These are phyloP conservation scores for Senecio squalidus DNA, from an alignment of 140 eudicot genomes.

Conservation along the genomic window DNA sequence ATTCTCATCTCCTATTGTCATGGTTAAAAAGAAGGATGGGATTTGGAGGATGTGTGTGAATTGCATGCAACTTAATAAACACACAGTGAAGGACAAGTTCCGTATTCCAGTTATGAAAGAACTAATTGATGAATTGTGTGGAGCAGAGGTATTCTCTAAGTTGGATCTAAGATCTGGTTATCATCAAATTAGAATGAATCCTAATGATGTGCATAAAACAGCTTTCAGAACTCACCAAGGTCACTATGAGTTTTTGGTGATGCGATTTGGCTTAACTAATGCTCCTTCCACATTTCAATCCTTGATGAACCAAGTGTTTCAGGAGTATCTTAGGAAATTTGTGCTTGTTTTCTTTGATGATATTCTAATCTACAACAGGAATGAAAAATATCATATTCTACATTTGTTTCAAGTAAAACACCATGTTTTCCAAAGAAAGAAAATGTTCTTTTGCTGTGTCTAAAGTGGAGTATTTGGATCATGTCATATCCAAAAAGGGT, in stretches of 20 bases:
- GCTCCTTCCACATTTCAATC: background rate
- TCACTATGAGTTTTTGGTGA: no score
- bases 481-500: background rate
- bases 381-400: background rate
- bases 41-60: conserved; percentile 1
- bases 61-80: background rate
- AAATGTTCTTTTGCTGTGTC: background rate
- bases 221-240: background rate
- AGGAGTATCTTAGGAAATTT: background rate
- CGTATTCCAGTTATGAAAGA: conserved; percentile 5
- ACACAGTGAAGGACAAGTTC: background rate
- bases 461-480: background rate
- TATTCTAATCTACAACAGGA: background rate
- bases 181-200: no score
- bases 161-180: background rate
- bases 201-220: background rate
- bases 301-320: background rate
- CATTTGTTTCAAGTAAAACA: background rate
- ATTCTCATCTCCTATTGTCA: background rate
- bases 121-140: background rate
- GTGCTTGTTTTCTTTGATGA: conserved; percentile 2
- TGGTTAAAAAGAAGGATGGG: conserved; percentile 3
- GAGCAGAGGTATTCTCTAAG: background rate
- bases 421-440: background rate
- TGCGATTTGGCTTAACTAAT: background rate